Base-by-base conservation (phyloP, 2,329 filamentous ascomycete genomes). In the Nannizziopsis arthrosporioides region DNA sequence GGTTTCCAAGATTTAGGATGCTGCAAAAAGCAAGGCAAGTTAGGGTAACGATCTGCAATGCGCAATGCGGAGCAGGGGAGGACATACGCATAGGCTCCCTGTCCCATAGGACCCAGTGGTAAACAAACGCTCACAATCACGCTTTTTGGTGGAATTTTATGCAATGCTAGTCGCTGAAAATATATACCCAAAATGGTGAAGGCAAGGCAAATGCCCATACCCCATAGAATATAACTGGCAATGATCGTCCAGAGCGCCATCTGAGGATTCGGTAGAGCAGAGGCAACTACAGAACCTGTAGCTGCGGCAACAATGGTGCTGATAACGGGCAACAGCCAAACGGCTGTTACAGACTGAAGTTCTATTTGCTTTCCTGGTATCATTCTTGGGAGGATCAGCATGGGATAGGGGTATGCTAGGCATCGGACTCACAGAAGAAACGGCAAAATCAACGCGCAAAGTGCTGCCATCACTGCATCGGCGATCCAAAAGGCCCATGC, bases 201-300 rank as follows among this genome's bases (percentile, higher is more conserved):
- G 0, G 80, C 76, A 40, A 85, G 64, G 0, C 76, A 74, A 1
- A 74, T 66, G 2, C 80, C 78, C 45, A 82, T 77, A 0, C 82
- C 82, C 80, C 80, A 85, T 50, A 86, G 73, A n/a, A 84, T 68
- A 61, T 85, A 87, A 18, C 75, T 80, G 12, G 70, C 68, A 17
- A 85, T 65, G 15, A 85, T 59, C 0, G 82, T 86, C 49, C 73
- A 75, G 10, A 84, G 66, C 4, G 78, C 79, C 53, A 79, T 70
- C 30, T 73, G 63, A 0, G 66, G 64, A 51, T 78, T 67, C 1
- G 74, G 70, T 0, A 86, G 69, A 11, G 75, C 68, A 6, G 72
- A 71, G 2, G 82, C 79, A 0, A 85, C 70, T 47, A 82, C 68
- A 17, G 73, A 77, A 6, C 83, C 82, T 0, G 79, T 74, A 1